Conservation (phyloP, 192 early-diverging fungal species). For the Coemansia sp. region DNA sequence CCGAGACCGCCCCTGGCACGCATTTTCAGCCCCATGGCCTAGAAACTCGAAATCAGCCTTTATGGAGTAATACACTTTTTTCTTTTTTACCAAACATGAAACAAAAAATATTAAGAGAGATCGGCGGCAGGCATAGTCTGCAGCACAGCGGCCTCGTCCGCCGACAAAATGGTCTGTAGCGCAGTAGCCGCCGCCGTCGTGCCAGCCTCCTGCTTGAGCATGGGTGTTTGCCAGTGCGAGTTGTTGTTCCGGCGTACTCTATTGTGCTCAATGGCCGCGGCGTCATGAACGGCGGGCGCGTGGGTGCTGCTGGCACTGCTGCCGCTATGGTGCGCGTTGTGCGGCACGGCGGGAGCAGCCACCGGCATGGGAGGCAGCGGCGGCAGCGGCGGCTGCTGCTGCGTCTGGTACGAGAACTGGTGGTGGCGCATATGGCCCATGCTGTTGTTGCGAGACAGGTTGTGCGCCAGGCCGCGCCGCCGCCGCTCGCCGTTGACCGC, state of each 20-base stretch:
- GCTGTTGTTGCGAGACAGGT: conserved; percentile 47
- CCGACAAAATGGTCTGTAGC: not conserved
- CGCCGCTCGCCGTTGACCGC: conserved; percentile 29
- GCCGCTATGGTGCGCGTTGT: not conserved
- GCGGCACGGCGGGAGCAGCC: not conserved
- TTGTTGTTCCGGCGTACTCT: not conserved
- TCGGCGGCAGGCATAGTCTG: not conserved
- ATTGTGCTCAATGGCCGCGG: not conserved
- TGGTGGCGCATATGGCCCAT: conserved; percentile 38
- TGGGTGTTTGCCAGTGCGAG: not conserved
- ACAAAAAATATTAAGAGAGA: not conserved
- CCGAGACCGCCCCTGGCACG: conserved; percentile 48
- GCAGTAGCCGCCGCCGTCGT: not conserved
- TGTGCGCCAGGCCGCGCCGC: conserved; percentile 40
- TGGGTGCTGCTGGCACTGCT: conserved; percentile 7
- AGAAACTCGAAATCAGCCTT: conserved; percentile 1
- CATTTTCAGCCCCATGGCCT: conserved; percentile 54
- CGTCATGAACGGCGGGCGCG: not conserved
- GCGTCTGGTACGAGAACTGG: conserved; percentile 25
- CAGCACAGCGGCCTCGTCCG: not conserved
- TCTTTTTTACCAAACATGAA: not conserved
- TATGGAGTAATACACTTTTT: not conserved
- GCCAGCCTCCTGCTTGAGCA: conserved; percentile 9
- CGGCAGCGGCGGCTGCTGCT: conserved; percentile 44
- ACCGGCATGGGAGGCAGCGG: conserved; percentile 26